Conservation (phyloP, 1,284 basidiomycete genomes). For the Wallemia mellicola region DNA sequence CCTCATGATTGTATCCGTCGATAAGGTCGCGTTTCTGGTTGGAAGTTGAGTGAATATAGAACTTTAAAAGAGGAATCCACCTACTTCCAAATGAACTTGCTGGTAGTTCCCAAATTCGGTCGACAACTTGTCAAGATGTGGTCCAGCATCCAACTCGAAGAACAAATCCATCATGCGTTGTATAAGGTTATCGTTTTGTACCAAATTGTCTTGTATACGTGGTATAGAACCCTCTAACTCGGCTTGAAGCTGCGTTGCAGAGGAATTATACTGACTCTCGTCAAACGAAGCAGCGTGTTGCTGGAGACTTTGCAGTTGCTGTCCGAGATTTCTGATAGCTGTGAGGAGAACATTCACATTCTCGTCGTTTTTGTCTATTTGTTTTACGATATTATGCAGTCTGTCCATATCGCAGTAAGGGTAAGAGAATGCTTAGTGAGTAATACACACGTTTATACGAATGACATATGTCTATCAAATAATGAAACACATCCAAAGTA, state of each 20-base stretch:
- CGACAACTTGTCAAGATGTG: not conserved
- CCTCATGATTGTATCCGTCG: not conserved
- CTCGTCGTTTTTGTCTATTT: not conserved
- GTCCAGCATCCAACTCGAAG: not conserved
- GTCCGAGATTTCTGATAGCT: not conserved
- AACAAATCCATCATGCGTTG: not conserved
- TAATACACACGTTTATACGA: too few relatives aligned
- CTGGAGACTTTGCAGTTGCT: not conserved
- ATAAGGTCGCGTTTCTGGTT: not conserved
- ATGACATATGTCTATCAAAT: too few relatives aligned
- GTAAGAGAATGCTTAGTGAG: too few relatives aligned
- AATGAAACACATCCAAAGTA: too few relatives aligned
- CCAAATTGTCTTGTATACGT: not conserved
- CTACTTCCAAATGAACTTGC: not conserved
- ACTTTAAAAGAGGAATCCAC: not conserved
- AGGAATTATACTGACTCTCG: not conserved
- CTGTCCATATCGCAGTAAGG: not conserved
- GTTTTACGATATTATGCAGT: not conserved
- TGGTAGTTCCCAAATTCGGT: not conserved
- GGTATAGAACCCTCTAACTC: not conserved
- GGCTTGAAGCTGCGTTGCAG: not conserved
- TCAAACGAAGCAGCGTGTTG: not conserved
- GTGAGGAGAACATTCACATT: not conserved
- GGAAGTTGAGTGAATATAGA: not conserved
- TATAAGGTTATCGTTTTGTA: not conserved